Evolutionary conservation across 2,329 filamentous ascomycete genomes (phyloP).

Genomic region (Fusarium pseudonygamai): DNA sequence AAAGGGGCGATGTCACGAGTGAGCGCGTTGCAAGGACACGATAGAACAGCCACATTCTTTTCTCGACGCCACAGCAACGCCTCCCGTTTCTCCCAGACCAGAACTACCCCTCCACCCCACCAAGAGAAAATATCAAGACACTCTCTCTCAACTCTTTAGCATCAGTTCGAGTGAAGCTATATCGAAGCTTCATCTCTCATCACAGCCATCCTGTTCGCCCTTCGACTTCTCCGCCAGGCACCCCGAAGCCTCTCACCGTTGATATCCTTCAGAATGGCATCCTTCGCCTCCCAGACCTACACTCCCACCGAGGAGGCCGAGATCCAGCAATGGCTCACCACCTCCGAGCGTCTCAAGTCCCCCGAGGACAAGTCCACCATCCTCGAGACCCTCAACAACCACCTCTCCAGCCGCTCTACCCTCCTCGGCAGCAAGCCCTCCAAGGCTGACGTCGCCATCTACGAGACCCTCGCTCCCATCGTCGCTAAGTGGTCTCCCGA

Average conservation of each 20-base stretch:
- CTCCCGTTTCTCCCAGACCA: neutral
- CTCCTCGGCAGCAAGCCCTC: conserved; percentile 90
- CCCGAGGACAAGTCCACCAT: conserved; percentile 71
- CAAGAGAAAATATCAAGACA: conserved; percentile 33
- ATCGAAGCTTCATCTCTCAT: conserved; percentile 38
- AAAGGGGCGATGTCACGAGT: conserved; percentile 48
- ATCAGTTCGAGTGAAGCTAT: conserved; percentile 36
- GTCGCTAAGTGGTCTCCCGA: conserved; percentile 84
- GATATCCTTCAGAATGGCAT: conserved; percentile 64
- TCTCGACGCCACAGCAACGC: conserved; percentile 8
- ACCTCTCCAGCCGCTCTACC: conserved; percentile 88
- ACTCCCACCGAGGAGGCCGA: conserved; percentile 83
- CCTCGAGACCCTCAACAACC: conserved; percentile 82
- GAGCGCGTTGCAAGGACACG: conserved; percentile 25
- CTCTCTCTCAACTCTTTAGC: too few relatives aligned
- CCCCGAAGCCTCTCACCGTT: conserved; percentile 49
- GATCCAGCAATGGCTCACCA: conserved; percentile 88
- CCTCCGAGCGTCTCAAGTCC: conserved; percentile 71
- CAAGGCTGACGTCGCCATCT: conserved; percentile 85
- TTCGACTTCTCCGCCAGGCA: conserved; percentile 50
- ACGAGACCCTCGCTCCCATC: conserved; percentile 78
- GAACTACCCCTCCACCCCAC: conserved; percentile 41
- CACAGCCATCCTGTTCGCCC: conserved; percentile 53
- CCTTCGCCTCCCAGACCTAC: conserved; percentile 75
- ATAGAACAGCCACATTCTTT: neutral